These are phyloP conservation scores for Isabelozyma gotoi DNA, from an alignment of 805 yeast species.

Conservation along the genomic window DNA sequence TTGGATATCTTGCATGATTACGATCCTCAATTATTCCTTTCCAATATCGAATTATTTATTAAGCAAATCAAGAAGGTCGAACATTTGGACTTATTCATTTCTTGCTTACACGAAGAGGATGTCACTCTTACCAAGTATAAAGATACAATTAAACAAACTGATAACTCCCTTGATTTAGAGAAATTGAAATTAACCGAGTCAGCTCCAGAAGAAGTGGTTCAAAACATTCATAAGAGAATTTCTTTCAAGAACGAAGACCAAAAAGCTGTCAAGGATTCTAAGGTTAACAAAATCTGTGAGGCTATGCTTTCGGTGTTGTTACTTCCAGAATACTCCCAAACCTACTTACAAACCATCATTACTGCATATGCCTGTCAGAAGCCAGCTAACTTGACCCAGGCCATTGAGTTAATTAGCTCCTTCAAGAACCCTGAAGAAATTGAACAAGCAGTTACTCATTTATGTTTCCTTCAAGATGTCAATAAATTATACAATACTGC, in stretches of 20 bases:
- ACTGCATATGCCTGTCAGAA: conserved; percentile 91
- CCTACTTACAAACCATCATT: conserved; percentile 72
- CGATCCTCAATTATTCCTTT: conserved; percentile 66
- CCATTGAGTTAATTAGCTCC: conserved; percentile 61
- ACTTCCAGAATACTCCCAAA: conserved; percentile 49
- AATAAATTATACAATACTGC: conserved; percentile 78
- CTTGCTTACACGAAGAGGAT: conserved; percentile 83
- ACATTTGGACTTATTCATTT: conserved; percentile 80
- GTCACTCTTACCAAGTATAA: conserved; percentile 78
- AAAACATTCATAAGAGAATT: conserved; percentile 26
- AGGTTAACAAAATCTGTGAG: conserved; percentile 77
- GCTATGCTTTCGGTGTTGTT: conserved; percentile 59
- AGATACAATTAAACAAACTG: conserved; percentile 53
- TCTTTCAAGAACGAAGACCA: conserved; percentile 38
- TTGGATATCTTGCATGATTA: conserved; percentile 88
- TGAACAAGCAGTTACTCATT: conserved; percentile 69
- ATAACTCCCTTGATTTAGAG: conserved; percentile 2
- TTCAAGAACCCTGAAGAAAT: conserved; percentile 46
- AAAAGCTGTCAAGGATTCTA: conserved; percentile 40
- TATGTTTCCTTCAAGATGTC: conserved; percentile 89
- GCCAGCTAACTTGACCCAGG: conserved; percentile 82
- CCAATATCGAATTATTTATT: conserved; percentile 65
- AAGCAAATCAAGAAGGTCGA: conserved; percentile 70
- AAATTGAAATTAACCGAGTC: not conserved
- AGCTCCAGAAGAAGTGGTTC: conserved; percentile 1